Base-by-base conservation (phyloP, 2,329 filamentous ascomycete species). In the Penicillium nordicum region DNA sequence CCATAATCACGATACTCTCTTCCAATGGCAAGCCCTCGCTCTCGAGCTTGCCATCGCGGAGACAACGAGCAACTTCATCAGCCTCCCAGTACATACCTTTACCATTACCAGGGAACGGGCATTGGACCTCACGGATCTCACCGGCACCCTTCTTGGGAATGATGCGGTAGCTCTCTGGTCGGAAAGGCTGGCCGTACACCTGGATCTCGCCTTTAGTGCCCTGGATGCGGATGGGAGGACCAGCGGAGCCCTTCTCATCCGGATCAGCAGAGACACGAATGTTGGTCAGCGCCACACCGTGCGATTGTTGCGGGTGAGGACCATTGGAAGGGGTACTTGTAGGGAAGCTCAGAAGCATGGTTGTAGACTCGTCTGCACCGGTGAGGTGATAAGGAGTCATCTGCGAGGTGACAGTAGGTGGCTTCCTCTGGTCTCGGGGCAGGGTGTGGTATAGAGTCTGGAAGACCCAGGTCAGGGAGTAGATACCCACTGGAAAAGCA, bases 11-110 rank as follows among this genome's bases (percentile, higher is more conserved):
- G 53, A 95, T 79, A 68, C 88, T 93, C 81, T 96, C 92, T 44
- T 84, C 81, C 79, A 84, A 84, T 21, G 87, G 84, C 74, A 94
- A 76, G 12, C 81, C 82, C 46, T 82, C 80, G 70, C 90, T 91
- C 79, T 96, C 87, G 67, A 87, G 82, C 75, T 85, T 85, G 23
- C 90, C 89, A 70, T 94, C 90, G 42, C 88, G 80, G 55, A 96
- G 69, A 63, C 88, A 90, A 44, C 86, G 80, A 29, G 87, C 89
- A 62, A 84, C 88, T 78, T 91, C 89, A 71, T 92, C 89, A 1
- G 90, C 90, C 72, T 92, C 88, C 88, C 88, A 93, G 76, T 90
- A 94, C 89, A 95, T 94, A 48, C 90, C 91, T 62, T 90, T 87
- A 11, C 90, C 90, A 64, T 79, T 75, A 14, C 79, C 82, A 29